Evolutionary conservation across 495 filamentous ascomycete genomes (phyloP), one percentile per base, ranked within the genome.

Genomic region (Talaromyces adpressus): DNA sequence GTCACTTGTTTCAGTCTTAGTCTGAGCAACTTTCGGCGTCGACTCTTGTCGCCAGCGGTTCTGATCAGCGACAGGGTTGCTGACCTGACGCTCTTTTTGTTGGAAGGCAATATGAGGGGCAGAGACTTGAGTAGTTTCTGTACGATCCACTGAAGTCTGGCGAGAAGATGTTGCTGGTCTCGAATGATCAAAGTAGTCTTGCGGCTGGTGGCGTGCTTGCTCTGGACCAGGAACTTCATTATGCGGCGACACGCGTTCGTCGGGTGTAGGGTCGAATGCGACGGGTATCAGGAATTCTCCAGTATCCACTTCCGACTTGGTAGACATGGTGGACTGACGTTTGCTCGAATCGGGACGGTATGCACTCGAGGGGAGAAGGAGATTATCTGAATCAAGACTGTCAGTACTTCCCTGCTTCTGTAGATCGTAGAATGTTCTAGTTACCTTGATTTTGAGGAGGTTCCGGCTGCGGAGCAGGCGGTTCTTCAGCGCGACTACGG

Each of bases 81-180:
- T 75, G 6, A 73, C 68, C 68, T 91, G 85, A 54, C 91, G 84
- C 0, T 86, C 86, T 70, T 92, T 93, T 69, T 95, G 91, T 72
- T 96, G 92, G 71, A 90, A 95, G 41, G 91, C 90, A 70, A 97
- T 96, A 73, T 98, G 92, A 36, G 92, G 91, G 7, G 90, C 91
- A 9, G 84, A 78, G 18, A 63, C 59, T 59, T 80, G 68, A 27
- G 72, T 65, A 47, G 57, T 67, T 64, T 70, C 72, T n/a, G 23
- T 61, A 56, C 61, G 70, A 66, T 69, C 70, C 14, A 56, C 57
- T 39, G 68, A 65, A 16, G 52, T 39, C 62, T 68, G 69, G 22
- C 70, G 67, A 3, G 79, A 72, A 53, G 79, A 76, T 5, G 79
- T 54, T 16, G 69, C 52, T 5, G 69, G 68, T 52, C 70, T 70